phyloP scores from a whole-genome alignment of 2,329 filamentous ascomycete species.

The Cercospora berteroae region DNA sequence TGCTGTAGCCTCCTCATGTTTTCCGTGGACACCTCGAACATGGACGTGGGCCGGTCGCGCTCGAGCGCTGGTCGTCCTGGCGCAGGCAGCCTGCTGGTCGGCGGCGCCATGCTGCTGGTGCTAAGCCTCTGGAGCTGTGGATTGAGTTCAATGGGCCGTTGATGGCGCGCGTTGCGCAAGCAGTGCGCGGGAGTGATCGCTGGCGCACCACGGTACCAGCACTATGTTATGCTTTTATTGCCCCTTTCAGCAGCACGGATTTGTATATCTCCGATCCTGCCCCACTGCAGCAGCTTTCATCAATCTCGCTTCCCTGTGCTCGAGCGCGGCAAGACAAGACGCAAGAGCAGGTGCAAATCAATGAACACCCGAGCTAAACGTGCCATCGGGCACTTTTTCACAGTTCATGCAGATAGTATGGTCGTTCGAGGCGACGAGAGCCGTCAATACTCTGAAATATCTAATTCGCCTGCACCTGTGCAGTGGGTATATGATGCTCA shows the following conservation, averaged over 20 bases:
- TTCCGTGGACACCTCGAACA: slow-evolving; percentile 33
- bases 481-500: slow-evolving; percentile 4
- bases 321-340: neutral
- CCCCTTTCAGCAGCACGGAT: neutral
- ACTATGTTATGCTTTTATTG: neutral
- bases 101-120: slow-evolving; percentile 2
- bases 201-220: neutral
- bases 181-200: neutral
- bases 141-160: slow-evolving; percentile 6
- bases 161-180: slow-evolving; percentile 4
- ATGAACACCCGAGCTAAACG: neutral
- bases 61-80: slow-evolving; percentile 22
- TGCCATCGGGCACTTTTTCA: neutral
- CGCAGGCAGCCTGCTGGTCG: slow-evolving; percentile 29
- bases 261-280: neutral
- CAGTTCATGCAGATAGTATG: neutral
- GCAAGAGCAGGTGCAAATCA: neutral
- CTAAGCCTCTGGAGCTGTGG: neutral
- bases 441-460: neutral
- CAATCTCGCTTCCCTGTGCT: neutral
- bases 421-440: neutral
- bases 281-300: neutral
- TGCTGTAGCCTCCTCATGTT: slow-evolving; percentile 25
- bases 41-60: slow-evolving; percentile 31
- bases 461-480: neutral